Base-by-base conservation (phyloP, 352 stramenopile genomes). In the Phytopythium helicoides region DNA sequence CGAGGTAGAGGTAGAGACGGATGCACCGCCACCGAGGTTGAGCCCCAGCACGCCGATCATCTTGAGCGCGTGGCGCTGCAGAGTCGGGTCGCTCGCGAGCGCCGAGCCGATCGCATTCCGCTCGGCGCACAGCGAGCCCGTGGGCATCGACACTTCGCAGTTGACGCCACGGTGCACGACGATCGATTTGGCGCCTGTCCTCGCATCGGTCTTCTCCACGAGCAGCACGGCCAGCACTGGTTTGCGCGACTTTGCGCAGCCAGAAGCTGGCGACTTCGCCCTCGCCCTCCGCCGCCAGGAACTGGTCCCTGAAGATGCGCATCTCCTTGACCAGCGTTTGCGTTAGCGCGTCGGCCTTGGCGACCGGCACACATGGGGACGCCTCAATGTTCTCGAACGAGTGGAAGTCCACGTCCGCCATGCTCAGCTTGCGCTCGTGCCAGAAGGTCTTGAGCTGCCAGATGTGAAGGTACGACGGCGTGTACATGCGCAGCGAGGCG, bases 391-490 rank as follows among this genome's bases (percentile, higher is more conserved):
- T 95, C 72, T 98, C 93, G 66, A 98, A 99, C 41, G 83, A 86
- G 62, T 98, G 91, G 45, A 98, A 96, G 66, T 99, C 96, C 47
- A 99, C 95, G 58, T 99, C 97, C 35, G 88, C 89, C 64, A 97
- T 86, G 38, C 86, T 95, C 47, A 99, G 81, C 39, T 97, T 96
- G 6, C 72, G 82, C 60, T 98, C 87, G 64, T 99, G 93, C 97
- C 97, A 99, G 68, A 99, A 99, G 1, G 95, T 98, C 71, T 99
- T 99, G 53, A 99, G 86, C 73, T 99, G 92, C 96, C 95, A 99
- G 54, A 98, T 95, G 72, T 99, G 96, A 59, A 99, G 88, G 50
- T 98, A 99, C 23, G 85, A 97, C 21, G 95, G 95, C 15, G 70
- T 60, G 70, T 98, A 99, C 21, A 92, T 92, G 8, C 96, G 85